Conservation (phyloP, 1,284 basidiomycete genomes). For the Acaromyces ingoldii region DNA sequence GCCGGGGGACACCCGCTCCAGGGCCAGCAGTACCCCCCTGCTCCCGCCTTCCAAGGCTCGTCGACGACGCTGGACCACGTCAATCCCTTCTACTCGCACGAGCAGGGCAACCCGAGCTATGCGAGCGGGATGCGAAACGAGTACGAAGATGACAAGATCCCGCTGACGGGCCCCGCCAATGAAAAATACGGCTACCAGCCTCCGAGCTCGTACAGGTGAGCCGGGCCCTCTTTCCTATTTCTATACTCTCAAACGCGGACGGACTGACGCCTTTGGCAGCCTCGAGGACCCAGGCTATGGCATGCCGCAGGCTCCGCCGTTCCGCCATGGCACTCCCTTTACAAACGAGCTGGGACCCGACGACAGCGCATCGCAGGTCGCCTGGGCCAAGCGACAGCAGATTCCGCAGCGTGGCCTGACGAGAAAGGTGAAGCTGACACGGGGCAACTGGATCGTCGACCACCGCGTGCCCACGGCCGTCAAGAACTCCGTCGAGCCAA, state of each 20-base stretch:
- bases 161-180: constrained; percentile 23
- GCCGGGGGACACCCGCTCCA: background rate
- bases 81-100: constrained; percentile 3
- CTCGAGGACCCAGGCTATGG: background rate
- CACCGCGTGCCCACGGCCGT: constrained; percentile 77
- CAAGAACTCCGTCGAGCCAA: constrained; percentile 74
- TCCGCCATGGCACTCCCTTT: constrained; percentile 16
- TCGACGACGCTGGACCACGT: background rate
- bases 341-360: constrained; percentile 22
- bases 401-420: constrained; percentile 54
- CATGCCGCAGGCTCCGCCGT: constrained; percentile 15
- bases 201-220: constrained; percentile 13
- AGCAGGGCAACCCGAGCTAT: constrained; percentile 6
- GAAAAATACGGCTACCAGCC: constrained; percentile 24
- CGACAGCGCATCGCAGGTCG: constrained; percentile 17
- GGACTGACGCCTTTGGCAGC: background rate
- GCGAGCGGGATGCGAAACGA: constrained; percentile 11
- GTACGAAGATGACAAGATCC: constrained; percentile 25
- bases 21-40: background rate
- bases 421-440: constrained; percentile 80
- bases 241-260: background rate
- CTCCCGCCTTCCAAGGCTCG: background rate
- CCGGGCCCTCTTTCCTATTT: background rate
- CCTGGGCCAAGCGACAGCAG: constrained; percentile 50
- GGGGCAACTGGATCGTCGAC: constrained; percentile 54